Conservation (phyloP, 2,329 filamentous ascomycete species). For the Cryoendolithus antarcticus region DNA sequence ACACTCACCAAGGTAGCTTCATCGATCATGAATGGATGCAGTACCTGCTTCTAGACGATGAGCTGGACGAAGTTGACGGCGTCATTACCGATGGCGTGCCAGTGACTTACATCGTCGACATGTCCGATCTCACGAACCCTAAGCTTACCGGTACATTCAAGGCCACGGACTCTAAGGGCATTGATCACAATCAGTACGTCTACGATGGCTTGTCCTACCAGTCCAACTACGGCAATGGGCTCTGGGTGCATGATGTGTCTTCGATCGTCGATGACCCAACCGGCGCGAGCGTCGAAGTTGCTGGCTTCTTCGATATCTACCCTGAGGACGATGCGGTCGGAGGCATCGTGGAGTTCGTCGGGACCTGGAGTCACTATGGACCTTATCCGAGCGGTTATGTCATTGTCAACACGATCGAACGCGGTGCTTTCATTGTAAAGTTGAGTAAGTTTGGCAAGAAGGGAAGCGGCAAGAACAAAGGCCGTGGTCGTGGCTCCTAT, state of each 20-base stretch:
- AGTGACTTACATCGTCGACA: constrained; percentile 40
- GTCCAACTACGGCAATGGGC: constrained; percentile 39
- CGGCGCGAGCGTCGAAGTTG: constrained; percentile 20
- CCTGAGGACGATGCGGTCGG: constrained; percentile 24
- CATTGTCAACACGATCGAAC: constrained; percentile 39
- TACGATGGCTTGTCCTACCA: constrained; percentile 36
- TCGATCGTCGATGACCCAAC: constrained; percentile 21
- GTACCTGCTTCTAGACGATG: constrained; percentile 40
- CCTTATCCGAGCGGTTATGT: constrained; percentile 30
- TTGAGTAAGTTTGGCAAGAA: no score
- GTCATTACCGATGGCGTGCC: constrained; percentile 32
- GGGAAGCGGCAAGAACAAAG: no score
- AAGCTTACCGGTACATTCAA: constrained; percentile 34
- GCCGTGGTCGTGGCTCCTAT: no score
- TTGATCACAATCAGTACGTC: constrained; percentile 41
- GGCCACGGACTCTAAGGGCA: constrained; percentile 26
- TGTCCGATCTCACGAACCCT: constrained; percentile 30
- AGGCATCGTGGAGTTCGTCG: constrained; percentile 27
- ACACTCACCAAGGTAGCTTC: constrained; percentile 46
- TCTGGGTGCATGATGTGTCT: constrained; percentile 25
- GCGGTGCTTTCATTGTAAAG: constrained; percentile 22
- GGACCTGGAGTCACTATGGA: constrained; percentile 31
- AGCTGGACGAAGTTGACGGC: constrained; percentile 37
- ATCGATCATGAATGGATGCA: constrained; percentile 29
- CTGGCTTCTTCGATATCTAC: constrained; percentile 24